Evolutionary conservation across 2,329 filamentous ascomycete genomes (phyloP).

Genomic region (Simplicillium aogashimaense): DNA sequence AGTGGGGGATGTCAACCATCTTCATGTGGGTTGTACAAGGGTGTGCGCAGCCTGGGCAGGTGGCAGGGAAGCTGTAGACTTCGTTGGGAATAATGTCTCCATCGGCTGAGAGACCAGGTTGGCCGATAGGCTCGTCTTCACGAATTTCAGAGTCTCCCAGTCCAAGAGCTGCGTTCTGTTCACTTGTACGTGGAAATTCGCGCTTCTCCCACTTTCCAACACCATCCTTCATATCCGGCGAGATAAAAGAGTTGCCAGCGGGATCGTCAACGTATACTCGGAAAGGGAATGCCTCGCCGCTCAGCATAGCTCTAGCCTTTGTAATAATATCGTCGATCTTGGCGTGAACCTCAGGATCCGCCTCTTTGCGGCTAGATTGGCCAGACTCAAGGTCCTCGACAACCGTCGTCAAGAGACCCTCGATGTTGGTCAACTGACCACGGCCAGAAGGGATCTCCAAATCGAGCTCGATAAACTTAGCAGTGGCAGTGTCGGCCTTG

Average conservation of each 20-base stretch:
- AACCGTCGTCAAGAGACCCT: conserved; percentile 73
- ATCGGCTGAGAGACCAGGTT: conserved; percentile 40
- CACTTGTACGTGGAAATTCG: conserved; percentile 72
- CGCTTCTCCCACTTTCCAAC: conserved; percentile 83
- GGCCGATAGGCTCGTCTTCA: conserved; percentile 37
- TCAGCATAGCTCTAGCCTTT: conserved; percentile 67
- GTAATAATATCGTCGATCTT: conserved; percentile 71
- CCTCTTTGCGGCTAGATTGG: conserved; percentile 71
- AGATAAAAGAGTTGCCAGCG: conserved; percentile 93
- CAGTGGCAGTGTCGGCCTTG: conserved; percentile 78
- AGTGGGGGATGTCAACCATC: conserved; percentile 96
- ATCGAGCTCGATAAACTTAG: conserved; percentile 85
- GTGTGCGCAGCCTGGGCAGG: conserved; percentile 83
- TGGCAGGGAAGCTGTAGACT: conserved; percentile 85
- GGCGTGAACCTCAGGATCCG: conserved; percentile 65
- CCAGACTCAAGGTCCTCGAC: conserved; percentile 72
- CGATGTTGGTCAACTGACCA: conserved; percentile 86
- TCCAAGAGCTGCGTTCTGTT: conserved; percentile 81
- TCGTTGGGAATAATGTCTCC: conserved; percentile 88
- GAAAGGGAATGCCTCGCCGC: conserved; percentile 75
- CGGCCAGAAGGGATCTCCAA: conserved; percentile 87
- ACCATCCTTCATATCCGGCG: conserved; percentile 69
- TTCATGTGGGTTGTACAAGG: conserved; percentile 92
- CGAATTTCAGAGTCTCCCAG: conserved; percentile 55
- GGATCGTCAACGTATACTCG: conserved; percentile 81